Evolutionary conservation across 805 yeast species (phyloP).

Genomic region (Ascoidea asiatica): DNA sequence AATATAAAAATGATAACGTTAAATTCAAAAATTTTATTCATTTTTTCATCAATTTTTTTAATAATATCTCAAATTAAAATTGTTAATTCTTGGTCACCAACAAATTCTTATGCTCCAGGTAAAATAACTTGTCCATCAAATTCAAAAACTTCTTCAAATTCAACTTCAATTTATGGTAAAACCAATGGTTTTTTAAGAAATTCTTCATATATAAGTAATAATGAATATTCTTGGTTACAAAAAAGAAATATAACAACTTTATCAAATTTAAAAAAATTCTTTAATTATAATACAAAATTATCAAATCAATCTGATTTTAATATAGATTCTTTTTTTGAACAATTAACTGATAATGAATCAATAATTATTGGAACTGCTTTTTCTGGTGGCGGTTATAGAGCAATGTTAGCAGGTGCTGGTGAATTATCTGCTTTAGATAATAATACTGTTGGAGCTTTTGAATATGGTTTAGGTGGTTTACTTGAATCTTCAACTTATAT

Average conservation of each 20-base stretch:
- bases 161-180: no score
- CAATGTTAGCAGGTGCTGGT: conserved; percentile 81
- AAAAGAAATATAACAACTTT: conserved; percentile 32
- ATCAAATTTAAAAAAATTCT: conserved; percentile 29
- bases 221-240: conserved; percentile 39
- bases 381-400: conserved; percentile 86
- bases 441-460: conserved; percentile 42
- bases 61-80: no score
- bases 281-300: conserved; percentile 14
- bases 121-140: conserved; percentile 43
- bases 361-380: conserved; percentile 47
- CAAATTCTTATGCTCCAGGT: conserved; percentile 48
- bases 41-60: no score
- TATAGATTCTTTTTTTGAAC: conserved; percentile 26
- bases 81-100: conserved; percentile 49
- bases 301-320: conserved; percentile 32
- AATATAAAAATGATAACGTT: no score
- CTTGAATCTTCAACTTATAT: conserved; percentile 59
- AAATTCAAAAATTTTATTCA: no score
- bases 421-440: conserved; percentile 67
- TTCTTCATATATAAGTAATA: conserved; percentile 29
- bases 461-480: conserved; percentile 57
- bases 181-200: conserved; percentile 32
- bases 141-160: conserved; percentile 5
- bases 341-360: conserved; percentile 15